Percentiles rank a stretch among this genome's conserved stretches.
Conservation (phyloP, 805 yeast genomes). For the Cyberlindnera japonica region DNA sequence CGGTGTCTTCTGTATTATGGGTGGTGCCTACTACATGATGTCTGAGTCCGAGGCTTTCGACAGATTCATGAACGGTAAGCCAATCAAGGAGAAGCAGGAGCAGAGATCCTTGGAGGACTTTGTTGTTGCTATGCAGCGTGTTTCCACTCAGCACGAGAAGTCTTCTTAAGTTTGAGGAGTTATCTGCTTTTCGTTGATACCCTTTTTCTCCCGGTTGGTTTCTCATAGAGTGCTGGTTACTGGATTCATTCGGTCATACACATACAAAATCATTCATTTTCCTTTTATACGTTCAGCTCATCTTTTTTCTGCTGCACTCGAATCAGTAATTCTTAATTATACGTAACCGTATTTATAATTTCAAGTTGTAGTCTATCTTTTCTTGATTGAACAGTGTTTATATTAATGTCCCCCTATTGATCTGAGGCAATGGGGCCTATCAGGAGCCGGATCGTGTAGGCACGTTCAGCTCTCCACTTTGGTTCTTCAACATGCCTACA, state of each 20-base stretch:
- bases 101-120: slow-evolving; percentile 79
- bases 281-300: slow-evolving; percentile 3
- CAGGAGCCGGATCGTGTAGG: no score
- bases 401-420: no score
- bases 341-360: slow-evolving; percentile 1
- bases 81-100: slow-evolving; percentile 50
- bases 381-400: no score
- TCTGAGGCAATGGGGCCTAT: no score
- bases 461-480: no score
- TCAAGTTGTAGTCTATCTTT: neutral
- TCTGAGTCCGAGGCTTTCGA: slow-evolving; percentile 76
- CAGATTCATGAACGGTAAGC: slow-evolving; percentile 80
- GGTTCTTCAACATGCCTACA: no score
- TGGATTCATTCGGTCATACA: slow-evolving; percentile 8
- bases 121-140: slow-evolving; percentile 84
- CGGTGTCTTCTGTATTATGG: slow-evolving; percentile 95
- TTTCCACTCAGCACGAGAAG: slow-evolving; percentile 85
- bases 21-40: slow-evolving; percentile 96
- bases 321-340: slow-evolving; percentile 11
- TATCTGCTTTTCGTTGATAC: slow-evolving; percentile 7
- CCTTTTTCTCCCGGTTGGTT: slow-evolving; percentile 12
- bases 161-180: slow-evolving; percentile 44
- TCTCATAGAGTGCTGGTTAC: slow-evolving; percentile 16
- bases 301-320: slow-evolving; percentile 4
- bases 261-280: slow-evolving; percentile 7